Base-by-base conservation (phyloP, 257 asterid genomes). In the Perilla frutescens region DNA sequence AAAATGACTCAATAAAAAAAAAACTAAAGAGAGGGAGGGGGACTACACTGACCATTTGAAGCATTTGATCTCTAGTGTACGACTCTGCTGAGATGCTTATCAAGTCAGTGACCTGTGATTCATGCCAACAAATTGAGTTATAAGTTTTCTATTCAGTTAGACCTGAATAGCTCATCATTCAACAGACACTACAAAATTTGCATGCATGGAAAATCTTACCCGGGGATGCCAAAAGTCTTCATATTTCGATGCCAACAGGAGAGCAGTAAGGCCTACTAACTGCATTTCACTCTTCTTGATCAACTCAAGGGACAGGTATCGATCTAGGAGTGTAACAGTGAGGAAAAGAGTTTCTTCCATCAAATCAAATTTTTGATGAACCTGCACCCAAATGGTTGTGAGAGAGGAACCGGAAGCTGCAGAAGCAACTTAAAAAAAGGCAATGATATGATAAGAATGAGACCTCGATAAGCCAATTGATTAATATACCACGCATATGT, bases 221-320 rank as follows among this genome's bases (percentile, higher is more conserved):
- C 86, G 87, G n/a, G 97, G 99, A 80, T 90, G 97, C 93, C 97
- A 94, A 77, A 88, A 91, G 82, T 94, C 99, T 75, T 94, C 99
- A 76, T 94, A 94, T 75, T 94, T 94, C 36, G 99, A 94, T 40
- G 99, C 99, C 85, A 94, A 83, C 55, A 94, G 78, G 61, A 94
- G 96, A 77, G 97, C 87, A 76, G 99, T 90, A 73, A 94, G 96
- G 70, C 98, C 99, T 79, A 88, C 96, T 81, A 91, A 83, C 83
- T 94, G 99, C 91, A 91, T 79, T 76, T 94, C 96, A 50, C 77
- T 86, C 75, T 86, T 89, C 88, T 77, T 86, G 77, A 94, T 86
- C 81, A 66, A 70, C 77, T 78, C 91, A 20, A 80, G 82, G 77
- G 96, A 87, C 58, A 91, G 73, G 79, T 86, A 91, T 37, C 87